Evolutionary conservation across 139 green algal genomes (phyloP).

Genomic region (Haematococcus lacustris): DNA sequence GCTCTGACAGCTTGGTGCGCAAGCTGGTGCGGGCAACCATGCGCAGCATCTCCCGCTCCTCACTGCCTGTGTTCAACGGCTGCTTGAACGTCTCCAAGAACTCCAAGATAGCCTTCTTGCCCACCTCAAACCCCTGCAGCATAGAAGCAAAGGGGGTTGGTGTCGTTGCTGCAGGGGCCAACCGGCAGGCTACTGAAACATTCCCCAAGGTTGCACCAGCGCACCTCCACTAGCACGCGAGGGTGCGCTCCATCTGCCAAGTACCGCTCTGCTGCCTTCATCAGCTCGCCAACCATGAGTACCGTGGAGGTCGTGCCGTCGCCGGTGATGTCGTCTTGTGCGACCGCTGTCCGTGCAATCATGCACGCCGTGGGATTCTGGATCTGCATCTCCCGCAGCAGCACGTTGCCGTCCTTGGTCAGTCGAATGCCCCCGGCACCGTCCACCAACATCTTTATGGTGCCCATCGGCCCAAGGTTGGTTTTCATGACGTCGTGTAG

Average conservation of each 20-base stretch:
- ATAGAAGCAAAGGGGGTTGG: too few species aligned
- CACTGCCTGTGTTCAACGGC: conserved; percentile 2
- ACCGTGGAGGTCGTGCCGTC: conserved; percentile 97
- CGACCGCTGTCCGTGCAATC: conserved; percentile 96
- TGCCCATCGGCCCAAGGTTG: conserved; percentile 95
- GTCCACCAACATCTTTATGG: conserved; percentile 98
- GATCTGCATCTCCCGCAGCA: conserved; percentile 97
- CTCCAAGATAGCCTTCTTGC: conserved; percentile 73
- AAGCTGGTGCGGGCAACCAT: conserved; percentile 89
- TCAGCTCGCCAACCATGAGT: conserved; percentile 95
- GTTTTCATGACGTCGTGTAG: conserved; percentile 96
- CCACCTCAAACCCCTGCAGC: conserved; percentile 75
- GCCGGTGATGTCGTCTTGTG: conserved; percentile 93
- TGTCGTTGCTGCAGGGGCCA: too few species aligned
- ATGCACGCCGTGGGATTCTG: conserved; percentile 99
- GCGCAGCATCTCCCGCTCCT: conserved; percentile 71
- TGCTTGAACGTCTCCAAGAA: conserved; percentile 90
- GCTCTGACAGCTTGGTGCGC: conserved; percentile 80
- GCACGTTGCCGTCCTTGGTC: conserved; percentile 95
- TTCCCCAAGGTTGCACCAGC: too few species aligned
- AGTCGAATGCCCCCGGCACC: conserved; percentile 92
- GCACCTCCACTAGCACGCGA: conserved; percentile 84
- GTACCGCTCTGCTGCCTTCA: conserved; percentile 95
- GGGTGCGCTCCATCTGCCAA: conserved; percentile 91
- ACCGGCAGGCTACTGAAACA: too few species aligned